Conservation (phyloP, 1,284 basidiomycete genomes). For the Ustilago bromivora region DNA sequence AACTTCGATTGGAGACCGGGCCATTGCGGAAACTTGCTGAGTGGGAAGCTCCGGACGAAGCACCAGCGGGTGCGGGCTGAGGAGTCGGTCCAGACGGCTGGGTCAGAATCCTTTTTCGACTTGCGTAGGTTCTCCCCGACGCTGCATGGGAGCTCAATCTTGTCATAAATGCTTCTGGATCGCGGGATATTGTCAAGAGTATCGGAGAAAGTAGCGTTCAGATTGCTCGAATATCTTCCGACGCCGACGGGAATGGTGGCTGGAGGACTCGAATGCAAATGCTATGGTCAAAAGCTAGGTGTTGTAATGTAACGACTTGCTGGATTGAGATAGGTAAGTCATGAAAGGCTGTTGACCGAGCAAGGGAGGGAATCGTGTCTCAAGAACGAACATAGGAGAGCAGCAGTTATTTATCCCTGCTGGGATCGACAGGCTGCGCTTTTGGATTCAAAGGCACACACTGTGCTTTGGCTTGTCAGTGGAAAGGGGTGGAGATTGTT, state of each 20-base stretch:
- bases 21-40: neutral
- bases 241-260: no score
- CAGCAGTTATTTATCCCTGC: neutral
- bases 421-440: neutral
- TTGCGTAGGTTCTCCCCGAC: neutral
- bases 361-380: no score
- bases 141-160: neutral
- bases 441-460: neutral
- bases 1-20: neutral
- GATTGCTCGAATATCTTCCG: no score
- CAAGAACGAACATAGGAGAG: neutral
- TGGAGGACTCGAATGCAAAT: no score
- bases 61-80: neutral
- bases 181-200: no score
- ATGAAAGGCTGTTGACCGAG: no score
- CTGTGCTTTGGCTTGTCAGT: neutral
- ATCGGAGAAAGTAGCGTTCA: no score
- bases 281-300: no score
- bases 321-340: no score
- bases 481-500: constrained; percentile 20
- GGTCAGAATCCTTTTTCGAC: neutral
- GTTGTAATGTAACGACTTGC: no score
- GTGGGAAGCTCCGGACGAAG: neutral
- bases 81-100: neutral
- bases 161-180: no score